Percentiles rank a stretch among this genome's conserved stretches.
Conservation (phyloP, 2,329 filamentous ascomycete species). For the Aspergillus udagawae region DNA sequence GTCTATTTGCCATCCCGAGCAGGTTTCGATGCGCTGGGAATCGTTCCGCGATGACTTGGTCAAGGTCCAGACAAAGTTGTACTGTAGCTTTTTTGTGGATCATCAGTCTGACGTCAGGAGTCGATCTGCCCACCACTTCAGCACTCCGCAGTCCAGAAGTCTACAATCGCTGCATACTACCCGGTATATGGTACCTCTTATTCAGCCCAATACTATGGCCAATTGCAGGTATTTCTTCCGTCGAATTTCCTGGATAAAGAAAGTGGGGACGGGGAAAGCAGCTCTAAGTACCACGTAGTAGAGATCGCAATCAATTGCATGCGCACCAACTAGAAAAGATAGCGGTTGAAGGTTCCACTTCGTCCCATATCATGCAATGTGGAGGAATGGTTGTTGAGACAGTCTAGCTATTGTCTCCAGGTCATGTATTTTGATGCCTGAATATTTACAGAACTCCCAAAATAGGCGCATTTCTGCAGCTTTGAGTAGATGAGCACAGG, state of each 20-base stretch:
- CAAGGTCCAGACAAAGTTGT: background rate
- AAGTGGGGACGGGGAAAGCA: too few relatives aligned
- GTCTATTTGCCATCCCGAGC: background rate
- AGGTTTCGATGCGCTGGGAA: background rate
- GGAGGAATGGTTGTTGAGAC: too few relatives aligned
- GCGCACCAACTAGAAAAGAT: background rate
- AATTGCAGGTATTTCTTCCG: too few relatives aligned
- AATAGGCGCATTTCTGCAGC: background rate
- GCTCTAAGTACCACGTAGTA: too few relatives aligned
- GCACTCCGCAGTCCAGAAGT: slow-evolving; percentile 1
- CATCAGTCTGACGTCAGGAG: slow-evolving; percentile 16
- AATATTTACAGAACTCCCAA: background rate
- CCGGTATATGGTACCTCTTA: too few relatives aligned
- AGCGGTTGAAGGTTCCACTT: background rate
- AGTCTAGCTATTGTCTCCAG: background rate
- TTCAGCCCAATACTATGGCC: too few relatives aligned
- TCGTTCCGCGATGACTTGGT: background rate
- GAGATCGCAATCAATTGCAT: too few relatives aligned
- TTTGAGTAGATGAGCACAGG: background rate
- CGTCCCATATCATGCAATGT: background rate
- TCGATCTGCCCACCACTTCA: background rate
- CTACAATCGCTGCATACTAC: background rate
- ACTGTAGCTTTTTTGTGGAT: background rate
- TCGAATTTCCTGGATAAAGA: too few relatives aligned
- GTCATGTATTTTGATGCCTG: background rate